Evolutionary conservation across 1,284 basidiomycete genomes (phyloP).

Genomic region (Moesziomyces globuligerus): DNA sequence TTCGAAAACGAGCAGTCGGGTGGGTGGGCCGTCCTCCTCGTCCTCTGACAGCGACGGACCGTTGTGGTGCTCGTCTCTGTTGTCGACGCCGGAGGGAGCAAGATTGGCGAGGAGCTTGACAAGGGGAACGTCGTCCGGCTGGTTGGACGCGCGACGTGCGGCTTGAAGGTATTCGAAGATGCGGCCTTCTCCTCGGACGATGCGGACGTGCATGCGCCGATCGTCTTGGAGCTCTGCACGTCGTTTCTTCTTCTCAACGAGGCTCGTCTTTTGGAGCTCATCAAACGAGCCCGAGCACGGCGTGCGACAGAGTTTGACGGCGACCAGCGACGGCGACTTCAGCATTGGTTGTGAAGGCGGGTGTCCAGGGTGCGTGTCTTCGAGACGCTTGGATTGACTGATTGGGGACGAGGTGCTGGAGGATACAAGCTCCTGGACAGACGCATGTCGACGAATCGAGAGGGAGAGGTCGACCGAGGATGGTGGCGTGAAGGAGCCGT

Average conservation of each 20-base stretch:
- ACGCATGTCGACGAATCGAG: constrained; percentile 15
- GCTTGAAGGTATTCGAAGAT: constrained; percentile 55
- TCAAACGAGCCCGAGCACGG: constrained; percentile 57
- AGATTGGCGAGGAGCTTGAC: constrained; percentile 51
- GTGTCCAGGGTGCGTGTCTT: background rate
- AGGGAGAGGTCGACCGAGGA: constrained; percentile 35
- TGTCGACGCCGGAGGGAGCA: constrained; percentile 9
- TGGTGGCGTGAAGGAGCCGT: constrained; percentile 44
- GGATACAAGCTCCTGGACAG: background rate
- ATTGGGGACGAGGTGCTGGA: background rate
- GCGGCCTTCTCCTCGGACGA: constrained; percentile 55
- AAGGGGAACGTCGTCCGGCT: constrained; percentile 23
- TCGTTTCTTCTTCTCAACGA: constrained; percentile 30
- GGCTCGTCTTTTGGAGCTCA: constrained; percentile 55
- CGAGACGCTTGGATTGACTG: background rate
- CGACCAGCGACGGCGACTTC: constrained; percentile 43
- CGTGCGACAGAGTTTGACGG: constrained; percentile 59
- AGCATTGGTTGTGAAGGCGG: constrained; percentile 1
- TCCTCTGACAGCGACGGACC: constrained; percentile 10
- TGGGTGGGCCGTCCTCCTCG: constrained; percentile 45
- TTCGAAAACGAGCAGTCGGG: constrained; percentile 53
- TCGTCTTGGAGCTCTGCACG: constrained; percentile 38
- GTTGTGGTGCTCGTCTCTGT: constrained; percentile 1
- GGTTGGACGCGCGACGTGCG: constrained; percentile 16
- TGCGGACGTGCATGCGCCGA: constrained; percentile 39